Conservation (phyloP, 2,329 filamentous ascomycete genomes). For the Aspergillus sp. region DNA sequence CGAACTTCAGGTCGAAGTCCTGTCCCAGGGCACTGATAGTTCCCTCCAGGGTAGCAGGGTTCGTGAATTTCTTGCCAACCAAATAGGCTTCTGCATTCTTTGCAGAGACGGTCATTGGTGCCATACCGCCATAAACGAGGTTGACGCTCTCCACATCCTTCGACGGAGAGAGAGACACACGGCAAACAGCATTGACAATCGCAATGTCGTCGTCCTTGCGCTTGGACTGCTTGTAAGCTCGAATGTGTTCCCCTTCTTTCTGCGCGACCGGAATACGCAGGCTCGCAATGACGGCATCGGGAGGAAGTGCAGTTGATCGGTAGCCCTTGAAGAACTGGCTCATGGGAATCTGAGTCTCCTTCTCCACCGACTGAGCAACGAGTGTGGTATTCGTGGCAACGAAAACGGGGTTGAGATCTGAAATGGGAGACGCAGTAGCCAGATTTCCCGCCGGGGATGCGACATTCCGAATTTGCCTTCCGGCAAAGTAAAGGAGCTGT, state of each 20-base stretch:
- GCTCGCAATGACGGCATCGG: slow-evolving; percentile 74
- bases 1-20: slow-evolving; percentile 81
- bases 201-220: slow-evolving; percentile 97
- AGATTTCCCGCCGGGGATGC: slow-evolving; percentile 92
- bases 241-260: slow-evolving; percentile 70
- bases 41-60: slow-evolving; percentile 75
- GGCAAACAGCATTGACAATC: slow-evolving; percentile 82
- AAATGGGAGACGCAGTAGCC: slow-evolving; percentile 90
- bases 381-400: slow-evolving; percentile 76
- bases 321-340: slow-evolving; percentile 87
- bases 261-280: slow-evolving; percentile 71
- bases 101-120: slow-evolving; percentile 71
- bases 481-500: slow-evolving; percentile 89
- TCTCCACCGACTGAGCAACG: slow-evolving; percentile 64
- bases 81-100: slow-evolving; percentile 24
- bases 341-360: slow-evolving; percentile 83
- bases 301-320: slow-evolving; percentile 67
- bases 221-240: slow-evolving; percentile 93
- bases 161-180: slow-evolving; percentile 59
- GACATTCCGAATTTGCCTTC: slow-evolving; percentile 93
- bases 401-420: slow-evolving; percentile 88
- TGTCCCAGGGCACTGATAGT: slow-evolving; percentile 79
- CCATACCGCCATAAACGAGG: slow-evolving; percentile 71
- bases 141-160: slow-evolving; percentile 65
- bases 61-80: slow-evolving; percentile 60